Evolutionary conservation across 371 early-diverging fungal species (phyloP), one percentile per base, ranked within the genome.

Genomic region (Thermomucor indicae-seudaticae): DNA sequence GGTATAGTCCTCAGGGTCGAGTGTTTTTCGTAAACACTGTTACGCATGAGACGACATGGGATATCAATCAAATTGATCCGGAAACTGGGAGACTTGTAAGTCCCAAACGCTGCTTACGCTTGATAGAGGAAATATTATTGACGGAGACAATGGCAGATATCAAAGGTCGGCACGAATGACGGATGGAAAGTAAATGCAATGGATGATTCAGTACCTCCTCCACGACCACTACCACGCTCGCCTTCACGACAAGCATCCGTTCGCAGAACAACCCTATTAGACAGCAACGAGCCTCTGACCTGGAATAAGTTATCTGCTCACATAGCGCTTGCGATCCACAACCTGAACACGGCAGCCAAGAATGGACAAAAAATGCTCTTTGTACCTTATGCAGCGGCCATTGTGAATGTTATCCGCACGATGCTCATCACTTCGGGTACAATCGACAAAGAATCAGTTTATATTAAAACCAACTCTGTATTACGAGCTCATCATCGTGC

Each of bases 401-500:
- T 93, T 17, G 88, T 92, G 5, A 79, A 86, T 29, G 81, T 91
- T 12, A 85, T 94, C 43, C 85, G 91, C 20, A 79, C 81, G 43
- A 87, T 96, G 88, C 75, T 96, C 40, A 76, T 83, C 16, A 78
- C 92, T 16, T 85, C 90, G 11, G 88, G 88, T 8, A 85, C 90
- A 1, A 75, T 86, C 10, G 83, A 82, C 16, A 81, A 81, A 47
- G 88, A 90, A 28, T 72, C 86, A 0, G 60, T 78, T 4, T 59
- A 80, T 45, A 76, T 90, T 54, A 77, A 81, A 29, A 67, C 76
- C 16, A 83, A 88, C 57, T 62, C 73, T 14, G 60, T 76, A 11
- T 72, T 96, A 20, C 78, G 85, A 54, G 69, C 78, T 30, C 84
- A 90, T 57, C 89, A 95, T 67, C 81, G 85, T 2, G 80, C 84